Evolutionary conservation across 495 filamentous ascomycete genomes (phyloP).

Genomic region (Glutinoglossum americanum): DNA sequence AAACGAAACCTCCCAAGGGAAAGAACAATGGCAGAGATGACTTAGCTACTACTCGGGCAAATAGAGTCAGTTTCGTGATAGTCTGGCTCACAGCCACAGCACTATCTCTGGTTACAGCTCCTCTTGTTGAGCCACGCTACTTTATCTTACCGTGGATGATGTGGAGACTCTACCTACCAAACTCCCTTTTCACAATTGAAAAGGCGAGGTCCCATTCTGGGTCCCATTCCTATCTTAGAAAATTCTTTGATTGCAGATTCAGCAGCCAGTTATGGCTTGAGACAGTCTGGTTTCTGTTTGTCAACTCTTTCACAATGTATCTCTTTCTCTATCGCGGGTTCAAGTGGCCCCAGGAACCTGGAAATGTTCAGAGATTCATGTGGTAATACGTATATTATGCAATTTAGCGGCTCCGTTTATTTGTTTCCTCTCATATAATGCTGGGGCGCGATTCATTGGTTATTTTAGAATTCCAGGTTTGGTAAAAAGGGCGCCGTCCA

Average conservation of each 20-base stretch:
- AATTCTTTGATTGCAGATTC: background rate
- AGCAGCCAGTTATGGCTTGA: constrained; percentile 1
- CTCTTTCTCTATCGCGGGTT: constrained; percentile 6
- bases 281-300: constrained; percentile 6
- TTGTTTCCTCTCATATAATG: too few relatives aligned
- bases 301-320: constrained; percentile 6
- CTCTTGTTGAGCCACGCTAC: constrained; percentile 84
- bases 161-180: constrained; percentile 55
- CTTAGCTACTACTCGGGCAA: constrained; percentile 10
- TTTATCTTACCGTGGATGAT: constrained; percentile 90
- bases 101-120: constrained; percentile 64
- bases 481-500: too few relatives aligned
- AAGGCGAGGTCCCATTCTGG: background rate
- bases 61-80: constrained; percentile 31
- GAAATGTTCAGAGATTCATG: constrained; percentile 8
- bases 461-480: too few relatives aligned
- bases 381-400: constrained; percentile 2
- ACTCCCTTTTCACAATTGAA: background rate
- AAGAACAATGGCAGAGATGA: background rate
- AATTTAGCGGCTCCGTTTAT: background rate
- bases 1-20: background rate
- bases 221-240: background rate
- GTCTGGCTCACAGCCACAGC: constrained; percentile 52
- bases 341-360: constrained; percentile 7
- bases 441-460: too few relatives aligned